phyloP scores from a whole-genome alignment of 2,329 filamentous ascomycete genomes.

The Trichocomaceae sp. region DNA sequence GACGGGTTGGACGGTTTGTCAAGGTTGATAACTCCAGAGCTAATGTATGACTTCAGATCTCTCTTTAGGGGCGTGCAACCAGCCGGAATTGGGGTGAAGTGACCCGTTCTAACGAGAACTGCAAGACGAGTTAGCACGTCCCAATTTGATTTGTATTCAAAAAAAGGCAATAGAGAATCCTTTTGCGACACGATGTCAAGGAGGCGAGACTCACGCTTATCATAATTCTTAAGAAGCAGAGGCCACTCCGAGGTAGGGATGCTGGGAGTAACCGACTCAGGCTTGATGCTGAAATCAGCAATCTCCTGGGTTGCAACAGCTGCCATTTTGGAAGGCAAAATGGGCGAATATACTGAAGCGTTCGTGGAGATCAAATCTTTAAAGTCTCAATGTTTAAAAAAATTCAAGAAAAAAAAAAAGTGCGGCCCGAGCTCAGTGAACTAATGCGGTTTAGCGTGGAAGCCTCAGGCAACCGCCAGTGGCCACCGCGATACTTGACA shows the following conservation, averaged over 20 bases:
- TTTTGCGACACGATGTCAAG: slow-evolving; percentile 8
- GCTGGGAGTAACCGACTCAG: slow-evolving; percentile 68
- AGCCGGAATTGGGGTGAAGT: slow-evolving; percentile 94
- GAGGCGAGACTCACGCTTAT: slow-evolving; percentile 61
- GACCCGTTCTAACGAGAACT: slow-evolving; percentile 84
- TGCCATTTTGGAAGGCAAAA: slow-evolving; percentile 25
- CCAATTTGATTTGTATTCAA: background rate
- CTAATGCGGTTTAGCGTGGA: slow-evolving; percentile 6
- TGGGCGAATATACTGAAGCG: background rate
- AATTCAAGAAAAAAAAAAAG: slow-evolving; percentile 14
- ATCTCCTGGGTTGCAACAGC: slow-evolving; percentile 52
- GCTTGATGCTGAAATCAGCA: slow-evolving; percentile 84
- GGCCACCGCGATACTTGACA: too few relatives aligned
- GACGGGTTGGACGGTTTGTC: slow-evolving; percentile 97
- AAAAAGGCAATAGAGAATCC: slow-evolving; percentile 10
- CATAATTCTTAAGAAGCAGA: slow-evolving; percentile 91
- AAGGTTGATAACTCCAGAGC: slow-evolving; percentile 96
- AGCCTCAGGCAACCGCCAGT: background rate
- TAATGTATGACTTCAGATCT: slow-evolving; percentile 95
- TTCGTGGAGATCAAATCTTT: background rate
- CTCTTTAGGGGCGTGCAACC: slow-evolving; percentile 87
- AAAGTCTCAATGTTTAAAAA: slow-evolving; percentile 4
- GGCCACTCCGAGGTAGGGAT: slow-evolving; percentile 89
- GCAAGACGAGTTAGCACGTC: slow-evolving; percentile 13
- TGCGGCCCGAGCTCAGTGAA: slow-evolving; percentile 12